A percentile compares a stretch with the other conserved stretches of the same genome.
Evolutionary conservation across 331 rosid genomes (phyloP).

Genomic region (Dryas integrifolia): DNA sequence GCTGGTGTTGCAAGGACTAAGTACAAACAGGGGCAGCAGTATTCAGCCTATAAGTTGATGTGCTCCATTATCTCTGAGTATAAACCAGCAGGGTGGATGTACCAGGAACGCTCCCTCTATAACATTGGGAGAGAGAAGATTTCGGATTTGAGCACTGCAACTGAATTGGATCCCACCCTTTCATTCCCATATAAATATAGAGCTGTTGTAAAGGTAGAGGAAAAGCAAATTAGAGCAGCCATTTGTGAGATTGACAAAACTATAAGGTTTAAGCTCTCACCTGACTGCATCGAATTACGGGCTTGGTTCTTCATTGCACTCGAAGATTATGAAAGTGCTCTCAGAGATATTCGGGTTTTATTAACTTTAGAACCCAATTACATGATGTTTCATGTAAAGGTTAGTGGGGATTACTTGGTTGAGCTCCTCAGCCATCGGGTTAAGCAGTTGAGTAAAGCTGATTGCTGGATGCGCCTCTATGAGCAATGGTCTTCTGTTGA

Average conservation of each 20-base stretch:
- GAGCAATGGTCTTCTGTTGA: conserved; percentile 82
- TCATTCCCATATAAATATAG: conserved; percentile 68
- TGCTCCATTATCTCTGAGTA: conserved; percentile 59
- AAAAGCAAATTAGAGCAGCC: conserved; percentile 60
- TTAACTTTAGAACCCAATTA: conserved; percentile 68
- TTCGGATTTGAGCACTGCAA: conserved; percentile 65
- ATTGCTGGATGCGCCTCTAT: conserved; percentile 80
- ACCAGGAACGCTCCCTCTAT: conserved; percentile 78
- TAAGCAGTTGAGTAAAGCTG: conserved; percentile 61
- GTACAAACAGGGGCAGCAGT: conserved; percentile 68
- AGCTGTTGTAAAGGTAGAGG: conserved; percentile 59
- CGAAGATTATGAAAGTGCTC: conserved; percentile 59
- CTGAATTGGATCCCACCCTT: conserved; percentile 72
- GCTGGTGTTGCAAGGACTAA: conserved; percentile 76
- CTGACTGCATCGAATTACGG: conserved; percentile 69
- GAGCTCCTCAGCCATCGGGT: conserved; percentile 39
- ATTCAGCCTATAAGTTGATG: conserved; percentile 67
- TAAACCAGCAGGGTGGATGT: conserved; percentile 86
- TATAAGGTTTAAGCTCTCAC: conserved; percentile 62
- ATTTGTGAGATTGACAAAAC: conserved; percentile 60
- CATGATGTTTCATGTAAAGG: conserved; percentile 51
- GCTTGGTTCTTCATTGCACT: conserved; percentile 70
- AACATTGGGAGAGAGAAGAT: conserved; percentile 66
- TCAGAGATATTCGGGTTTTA: conserved; percentile 63
- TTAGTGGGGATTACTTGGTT: conserved; percentile 53